Percentiles rank a stretch among this genome's conserved stretches.
These are phyloP conservation scores for Rhizomucor miehei DNA, from an alignment of 371 early-diverging fungal genomes.

Conservation along the genomic window DNA sequence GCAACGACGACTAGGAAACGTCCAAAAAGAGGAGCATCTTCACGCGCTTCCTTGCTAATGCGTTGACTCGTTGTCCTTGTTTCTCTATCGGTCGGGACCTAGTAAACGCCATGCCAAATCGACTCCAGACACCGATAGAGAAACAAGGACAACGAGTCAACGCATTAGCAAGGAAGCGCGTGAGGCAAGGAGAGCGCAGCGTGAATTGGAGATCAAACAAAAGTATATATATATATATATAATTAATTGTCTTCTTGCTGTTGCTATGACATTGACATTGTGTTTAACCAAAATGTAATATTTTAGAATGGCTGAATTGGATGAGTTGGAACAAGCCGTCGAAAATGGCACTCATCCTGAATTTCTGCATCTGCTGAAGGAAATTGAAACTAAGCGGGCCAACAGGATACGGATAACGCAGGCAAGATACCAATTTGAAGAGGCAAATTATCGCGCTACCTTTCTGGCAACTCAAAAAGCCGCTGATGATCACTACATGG, in stretches of 20 bases:
- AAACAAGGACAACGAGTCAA: slow-evolving; percentile 23
- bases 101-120: background rate
- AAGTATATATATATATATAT: slow-evolving; percentile 14
- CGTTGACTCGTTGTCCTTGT: slow-evolving; percentile 23
- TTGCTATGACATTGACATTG: background rate
- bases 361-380: slow-evolving; percentile 16
- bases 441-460: slow-evolving; percentile 11
- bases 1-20: slow-evolving; percentile 1
- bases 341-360: slow-evolving; percentile 20
- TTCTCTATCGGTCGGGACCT: slow-evolving; percentile 16
- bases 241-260: background rate
- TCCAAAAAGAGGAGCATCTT: slow-evolving; percentile 8
- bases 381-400: slow-evolving; percentile 22
- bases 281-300: too few relatives aligned
- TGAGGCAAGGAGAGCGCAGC: slow-evolving; percentile 24
- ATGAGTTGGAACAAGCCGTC: slow-evolving; percentile 20
- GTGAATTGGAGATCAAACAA: slow-evolving; percentile 17
- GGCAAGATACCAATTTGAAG: slow-evolving; percentile 10
- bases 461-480: slow-evolving; percentile 17
- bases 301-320: slow-evolving; percentile 22
- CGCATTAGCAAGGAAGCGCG: slow-evolving; percentile 25
- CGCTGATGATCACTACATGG: slow-evolving; percentile 21
- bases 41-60: slow-evolving; percentile 25
- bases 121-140: slow-evolving; percentile 18
- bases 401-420: slow-evolving; percentile 10